Evolutionary conservation across 305 asterid species (phyloP), one percentile per base, ranked within the genome.

Genomic region (Caryopteris hybrid): DNA sequence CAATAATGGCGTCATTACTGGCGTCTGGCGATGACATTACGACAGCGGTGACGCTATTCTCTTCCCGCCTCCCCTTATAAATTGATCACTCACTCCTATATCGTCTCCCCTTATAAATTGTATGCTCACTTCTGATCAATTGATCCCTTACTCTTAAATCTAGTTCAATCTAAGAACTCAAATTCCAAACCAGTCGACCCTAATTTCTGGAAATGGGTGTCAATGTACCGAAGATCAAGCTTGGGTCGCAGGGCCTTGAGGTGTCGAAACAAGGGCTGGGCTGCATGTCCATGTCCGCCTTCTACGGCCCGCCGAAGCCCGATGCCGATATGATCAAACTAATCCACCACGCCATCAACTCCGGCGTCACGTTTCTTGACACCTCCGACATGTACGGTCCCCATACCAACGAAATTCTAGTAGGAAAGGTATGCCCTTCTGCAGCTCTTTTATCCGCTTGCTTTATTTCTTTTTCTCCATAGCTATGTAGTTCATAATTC

Each of bases 241-340:
- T 83, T 20, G 88, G 86, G 0, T 76, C 86, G 17, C 76, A 78
- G 73, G 88, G 88, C 3, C 69, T 84, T 1, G 80, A 76, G 66
- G 88, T 84, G 5, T 84, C 88, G 8, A 78, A 69, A 8, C 81
- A 72, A 51, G 88, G 85, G 1, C 80, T 83, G 52, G 82, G 84
- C 5, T 83, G 85, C 62, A 78, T 78, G 85, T 78, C 82, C 17
- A 83, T 83, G 82, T 73, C 88, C 9, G 11, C 39, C 2, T 17
- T 21, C 54, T 74, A 71, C 61, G 86, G 84, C 68, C 79, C 52
- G 48, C 83, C 82, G 8, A 80, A 76, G 57, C 76, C 79, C 54
- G 78, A 77, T 16, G 25, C 69, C 23, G 85, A 83, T 1, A 83
- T 83, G 88, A 78, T 83, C 67, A 9, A 76, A 10, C 79, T 83